Percentiles rank a stretch among this genome's conserved stretches.
Conservation (phyloP, 257 asterid species). For the Ilex aquifolium region DNA sequence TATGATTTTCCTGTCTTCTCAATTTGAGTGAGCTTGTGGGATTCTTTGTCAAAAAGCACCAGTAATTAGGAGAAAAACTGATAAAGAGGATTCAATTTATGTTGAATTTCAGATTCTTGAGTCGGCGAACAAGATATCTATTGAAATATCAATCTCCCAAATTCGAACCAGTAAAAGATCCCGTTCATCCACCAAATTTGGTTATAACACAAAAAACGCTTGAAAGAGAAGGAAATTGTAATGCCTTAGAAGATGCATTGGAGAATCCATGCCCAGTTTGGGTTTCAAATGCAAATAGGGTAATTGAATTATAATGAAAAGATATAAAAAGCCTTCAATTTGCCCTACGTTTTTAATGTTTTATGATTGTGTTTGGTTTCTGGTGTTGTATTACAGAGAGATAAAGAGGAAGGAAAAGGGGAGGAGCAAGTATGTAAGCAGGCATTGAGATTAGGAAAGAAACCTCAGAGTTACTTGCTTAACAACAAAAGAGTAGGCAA, state of each 20-base stretch:
- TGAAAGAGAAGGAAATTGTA: neutral
- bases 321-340: neutral
- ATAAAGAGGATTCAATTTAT: neutral
- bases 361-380: neutral
- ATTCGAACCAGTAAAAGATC: too few species aligned
- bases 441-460: neutral
- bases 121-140: neutral
- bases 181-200: too few species aligned
- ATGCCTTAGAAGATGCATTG: neutral
- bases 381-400: neutral
- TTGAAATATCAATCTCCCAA: neutral
- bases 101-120: neutral
- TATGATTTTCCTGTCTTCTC: constrained; percentile 3
- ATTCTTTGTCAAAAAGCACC: too few species aligned
- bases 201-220: neutral
- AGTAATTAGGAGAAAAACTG: too few species aligned
- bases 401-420: neutral
- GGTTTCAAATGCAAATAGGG: neutral
- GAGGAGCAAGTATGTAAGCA: neutral
- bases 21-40: neutral
- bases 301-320: neutral
- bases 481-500: neutral
- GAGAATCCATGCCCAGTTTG: neutral
- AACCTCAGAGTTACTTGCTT: neutral
- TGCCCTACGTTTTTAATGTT: too few species aligned